Percentiles rank a stretch among this genome's conserved stretches.
Conservation (phyloP, 2,329 filamentous ascomycete species). For the Rutstroemia sp. region DNA sequence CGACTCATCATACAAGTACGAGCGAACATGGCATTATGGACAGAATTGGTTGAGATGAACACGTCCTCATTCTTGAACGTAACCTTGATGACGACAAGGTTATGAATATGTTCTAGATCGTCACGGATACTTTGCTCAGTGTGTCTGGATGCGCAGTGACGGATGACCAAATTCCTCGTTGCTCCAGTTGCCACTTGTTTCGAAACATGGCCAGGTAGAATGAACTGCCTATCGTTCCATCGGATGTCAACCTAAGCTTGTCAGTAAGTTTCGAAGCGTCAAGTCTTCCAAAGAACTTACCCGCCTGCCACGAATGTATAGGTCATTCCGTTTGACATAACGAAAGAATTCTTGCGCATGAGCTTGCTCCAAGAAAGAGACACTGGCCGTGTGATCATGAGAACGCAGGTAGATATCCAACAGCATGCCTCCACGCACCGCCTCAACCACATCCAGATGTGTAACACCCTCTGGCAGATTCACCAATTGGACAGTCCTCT, state of each 20-base stretch:
- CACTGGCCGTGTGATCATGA: conserved; percentile 50
- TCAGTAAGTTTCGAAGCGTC: background rate
- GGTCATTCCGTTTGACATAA: conserved; percentile 54
- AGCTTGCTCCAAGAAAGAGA: conserved; percentile 62
- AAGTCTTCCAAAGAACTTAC: conserved; percentile 38
- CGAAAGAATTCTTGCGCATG: conserved; percentile 59
- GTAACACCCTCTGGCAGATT: conserved; percentile 56
- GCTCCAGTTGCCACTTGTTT: conserved; percentile 59
- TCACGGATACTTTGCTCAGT: conserved; percentile 59
- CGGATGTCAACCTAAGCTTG: conserved; percentile 51
- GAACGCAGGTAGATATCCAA: conserved; percentile 58
- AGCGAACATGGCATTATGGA: conserved; percentile 68
- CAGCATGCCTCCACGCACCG: conserved; percentile 62
- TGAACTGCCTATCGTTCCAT: conserved; percentile 67
- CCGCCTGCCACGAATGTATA: conserved; percentile 62
- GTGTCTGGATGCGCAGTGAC: conserved; percentile 47
- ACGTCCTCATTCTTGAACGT: conserved; percentile 51
- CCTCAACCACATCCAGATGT: conserved; percentile 56
- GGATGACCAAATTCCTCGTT: conserved; percentile 67
- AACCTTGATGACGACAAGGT: conserved; percentile 62
- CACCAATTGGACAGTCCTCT: conserved; percentile 54
- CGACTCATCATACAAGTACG: conserved; percentile 67
- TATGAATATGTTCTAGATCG: conserved; percentile 78
- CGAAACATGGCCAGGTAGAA: conserved; percentile 53
- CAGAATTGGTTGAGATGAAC: conserved; percentile 68